Conservation (phyloP, 345 rosid species). For the Lumnitzera littorea region DNA sequence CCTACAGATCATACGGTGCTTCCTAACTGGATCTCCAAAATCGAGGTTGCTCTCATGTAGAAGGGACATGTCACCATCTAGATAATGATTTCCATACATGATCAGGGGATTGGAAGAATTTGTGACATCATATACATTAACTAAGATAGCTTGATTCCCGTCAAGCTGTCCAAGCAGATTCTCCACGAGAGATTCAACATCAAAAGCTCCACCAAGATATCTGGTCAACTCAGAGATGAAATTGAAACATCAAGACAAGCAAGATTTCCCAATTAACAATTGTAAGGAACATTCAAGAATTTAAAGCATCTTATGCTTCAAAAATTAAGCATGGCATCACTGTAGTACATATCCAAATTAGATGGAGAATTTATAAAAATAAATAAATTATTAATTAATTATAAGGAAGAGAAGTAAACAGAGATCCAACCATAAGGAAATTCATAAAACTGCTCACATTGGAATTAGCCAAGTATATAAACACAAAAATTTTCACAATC, state of each 20-base stretch:
- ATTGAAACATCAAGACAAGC: background rate
- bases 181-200: conserved; percentile 98
- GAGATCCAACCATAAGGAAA: background rate
- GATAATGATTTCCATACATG: conserved; percentile 84
- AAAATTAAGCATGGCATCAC: too few species aligned
- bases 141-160: conserved; percentile 88
- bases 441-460: too few species aligned
- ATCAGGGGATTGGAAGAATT: conserved; percentile 73
- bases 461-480: too few species aligned
- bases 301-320: background rate
- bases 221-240: conserved; percentile 30
- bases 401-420: background rate
- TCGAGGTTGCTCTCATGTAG: conserved; percentile 76
- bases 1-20: conserved; percentile 94
- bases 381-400: too few species aligned
- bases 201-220: conserved; percentile 98
- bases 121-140: conserved; percentile 85
- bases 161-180: conserved; percentile 95
- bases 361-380: too few species aligned
- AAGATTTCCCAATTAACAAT: conserved; percentile 1
- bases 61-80: conserved; percentile 73
- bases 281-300: background rate
- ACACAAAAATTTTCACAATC: too few species aligned
- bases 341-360: too few species aligned
- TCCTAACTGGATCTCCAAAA: conserved; percentile 94